Evolutionary conservation across 2,329 filamentous ascomycete genomes (phyloP).

Genomic region (Leptographium galeiforme): DNA sequence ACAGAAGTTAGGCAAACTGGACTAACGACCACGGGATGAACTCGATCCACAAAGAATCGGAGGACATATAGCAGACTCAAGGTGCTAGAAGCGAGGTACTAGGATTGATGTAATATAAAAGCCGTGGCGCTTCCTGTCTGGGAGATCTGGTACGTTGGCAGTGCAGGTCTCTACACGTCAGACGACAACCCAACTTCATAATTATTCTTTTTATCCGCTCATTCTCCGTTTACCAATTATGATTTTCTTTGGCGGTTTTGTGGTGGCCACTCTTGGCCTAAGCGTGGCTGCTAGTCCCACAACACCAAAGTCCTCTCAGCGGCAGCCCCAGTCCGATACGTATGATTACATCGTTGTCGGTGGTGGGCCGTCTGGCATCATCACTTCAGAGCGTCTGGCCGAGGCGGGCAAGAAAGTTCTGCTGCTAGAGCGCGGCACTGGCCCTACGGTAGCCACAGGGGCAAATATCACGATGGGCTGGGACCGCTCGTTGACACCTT

Average conservation of each 20-base stretch:
- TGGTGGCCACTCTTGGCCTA: not conserved
- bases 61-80: too few species aligned
- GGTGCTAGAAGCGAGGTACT: too few species aligned
- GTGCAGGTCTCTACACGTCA: too few species aligned
- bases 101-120: too few species aligned
- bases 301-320: constrained; percentile 12
- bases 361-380: constrained; percentile 47
- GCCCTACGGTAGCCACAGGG: constrained; percentile 20
- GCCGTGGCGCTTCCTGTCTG: too few species aligned
- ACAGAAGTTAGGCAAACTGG: too few species aligned
- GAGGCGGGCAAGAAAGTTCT: constrained; percentile 52
- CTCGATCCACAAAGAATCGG: too few species aligned
- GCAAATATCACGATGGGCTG: constrained; percentile 22
- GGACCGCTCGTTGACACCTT: constrained; percentile 53
- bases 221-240: not conserved
- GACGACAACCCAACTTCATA: not conserved
- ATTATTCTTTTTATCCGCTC: not conserved
- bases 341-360: constrained; percentile 55
- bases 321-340: not conserved
- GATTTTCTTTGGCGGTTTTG: not conserved
- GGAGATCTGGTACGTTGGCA: too few species aligned
- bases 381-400: constrained; percentile 48
- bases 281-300: not conserved
- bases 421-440: constrained; percentile 46
- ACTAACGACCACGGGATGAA: too few species aligned